phyloP scores from a whole-genome alignment of 192 early-diverging fungal genomes.

The Gorgonomyces haynaldii region DNA sequence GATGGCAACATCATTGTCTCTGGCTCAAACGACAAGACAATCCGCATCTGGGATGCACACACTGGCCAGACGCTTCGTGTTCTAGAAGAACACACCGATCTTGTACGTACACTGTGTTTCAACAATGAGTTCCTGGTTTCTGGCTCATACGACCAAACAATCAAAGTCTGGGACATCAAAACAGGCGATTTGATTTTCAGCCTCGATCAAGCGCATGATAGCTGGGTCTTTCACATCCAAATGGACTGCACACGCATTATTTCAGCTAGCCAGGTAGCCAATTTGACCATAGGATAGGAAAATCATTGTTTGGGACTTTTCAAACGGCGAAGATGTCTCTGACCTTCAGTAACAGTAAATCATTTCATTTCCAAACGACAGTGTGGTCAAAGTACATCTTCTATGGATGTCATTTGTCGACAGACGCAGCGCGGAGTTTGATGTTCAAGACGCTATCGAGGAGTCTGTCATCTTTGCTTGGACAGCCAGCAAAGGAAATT shows the following conservation, averaged over 20 bases:
- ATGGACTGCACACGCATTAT: constrained; percentile 74
- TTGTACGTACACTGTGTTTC: constrained; percentile 67
- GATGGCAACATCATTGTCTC: constrained; percentile 74
- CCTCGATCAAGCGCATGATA: constrained; percentile 63
- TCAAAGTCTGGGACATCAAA: constrained; percentile 78
- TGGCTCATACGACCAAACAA: constrained; percentile 77
- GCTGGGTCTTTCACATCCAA: constrained; percentile 96
- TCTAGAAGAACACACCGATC: constrained; percentile 44
- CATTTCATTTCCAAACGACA: no score
- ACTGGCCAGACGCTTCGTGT: constrained; percentile 43
- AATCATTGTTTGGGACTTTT: constrained; percentile 47
- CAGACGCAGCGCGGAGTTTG: no score
- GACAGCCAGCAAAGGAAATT: no score
- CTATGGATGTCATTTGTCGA: no score
- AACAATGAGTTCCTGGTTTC: constrained; percentile 57
- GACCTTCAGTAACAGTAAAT: no score
- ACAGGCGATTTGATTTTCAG: constrained; percentile 39
- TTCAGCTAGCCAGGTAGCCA: constrained; percentile 50
- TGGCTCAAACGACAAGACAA: constrained; percentile 63
- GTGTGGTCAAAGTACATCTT: no score
- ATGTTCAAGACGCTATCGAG: no score
- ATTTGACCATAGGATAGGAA: constrained; percentile 27
- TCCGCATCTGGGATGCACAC: constrained; percentile 63
- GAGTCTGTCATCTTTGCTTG: no score
- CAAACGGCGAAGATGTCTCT: no score